A percentile compares a stretch with the other conserved stretches of the same genome.
These are phyloP conservation scores for Phytophthora vignae DNA, from an alignment of 352 stramenopile genomes.

Conservation along the genomic window DNA sequence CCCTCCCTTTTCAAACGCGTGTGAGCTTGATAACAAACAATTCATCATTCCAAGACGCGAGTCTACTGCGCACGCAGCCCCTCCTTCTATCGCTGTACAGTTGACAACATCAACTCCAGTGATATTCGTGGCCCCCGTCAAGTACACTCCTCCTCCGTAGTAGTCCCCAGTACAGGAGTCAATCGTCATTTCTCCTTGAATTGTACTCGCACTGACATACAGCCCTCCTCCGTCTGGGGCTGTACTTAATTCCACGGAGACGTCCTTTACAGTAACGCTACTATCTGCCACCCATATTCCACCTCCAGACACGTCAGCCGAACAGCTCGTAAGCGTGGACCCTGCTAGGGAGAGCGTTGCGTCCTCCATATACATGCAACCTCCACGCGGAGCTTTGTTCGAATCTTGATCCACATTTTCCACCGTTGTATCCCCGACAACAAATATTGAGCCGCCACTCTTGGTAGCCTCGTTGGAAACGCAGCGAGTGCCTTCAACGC, in stretches of 20 bases:
- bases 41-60: conserved; percentile 12
- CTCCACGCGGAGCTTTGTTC: conserved; percentile 20
- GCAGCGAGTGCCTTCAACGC: conserved; percentile 14
- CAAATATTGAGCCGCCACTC: conserved; percentile 22
- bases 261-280: conserved; percentile 14
- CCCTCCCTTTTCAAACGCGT: conserved; percentile 35
- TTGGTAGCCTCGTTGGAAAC: conserved; percentile 20
- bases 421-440: conserved; percentile 12
- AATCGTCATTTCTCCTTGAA: conserved; percentile 29
- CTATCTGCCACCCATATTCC: conserved; percentile 35
- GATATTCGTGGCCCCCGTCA: conserved; percentile 15
- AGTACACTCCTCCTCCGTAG: conserved; percentile 36
- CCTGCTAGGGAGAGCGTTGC: conserved; percentile 16
- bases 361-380: conserved; percentile 24
- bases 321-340: conserved; percentile 9
- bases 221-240: conserved; percentile 31
- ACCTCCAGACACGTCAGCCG: conserved; percentile 25
- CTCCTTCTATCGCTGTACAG: conserved; percentile 37
- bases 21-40: conserved; percentile 15
- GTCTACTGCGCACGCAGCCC: conserved; percentile 37
- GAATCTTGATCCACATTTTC: conserved; percentile 20
- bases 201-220: conserved; percentile 15
- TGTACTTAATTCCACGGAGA: not conserved
- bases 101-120: conserved; percentile 9
- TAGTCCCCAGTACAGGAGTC: conserved; percentile 15